These are phyloP conservation scores for Leptographium procerum DNA, from an alignment of 2,329 filamentous ascomycete species.

Conservation along the genomic window DNA sequence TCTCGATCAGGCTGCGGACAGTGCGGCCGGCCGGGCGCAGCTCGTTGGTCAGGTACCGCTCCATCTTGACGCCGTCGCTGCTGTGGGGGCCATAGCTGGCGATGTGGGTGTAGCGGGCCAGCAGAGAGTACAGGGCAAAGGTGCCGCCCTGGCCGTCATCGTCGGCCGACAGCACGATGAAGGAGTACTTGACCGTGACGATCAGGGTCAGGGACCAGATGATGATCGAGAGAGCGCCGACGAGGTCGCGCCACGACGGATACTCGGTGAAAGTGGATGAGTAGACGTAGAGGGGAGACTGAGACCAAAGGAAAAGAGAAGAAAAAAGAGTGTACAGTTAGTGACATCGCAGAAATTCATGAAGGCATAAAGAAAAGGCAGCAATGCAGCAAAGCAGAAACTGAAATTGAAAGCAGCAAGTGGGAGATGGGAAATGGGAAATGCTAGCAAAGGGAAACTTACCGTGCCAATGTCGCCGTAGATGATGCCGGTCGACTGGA, in stretches of 20 bases:
- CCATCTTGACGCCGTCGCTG: slow-evolving; percentile 43
- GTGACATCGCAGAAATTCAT: no score
- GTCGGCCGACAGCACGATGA: slow-evolving; percentile 54
- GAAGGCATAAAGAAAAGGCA: no score
- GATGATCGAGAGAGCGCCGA: slow-evolving; percentile 55
- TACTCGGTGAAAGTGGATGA: slow-evolving; percentile 52
- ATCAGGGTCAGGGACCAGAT: slow-evolving; percentile 60
- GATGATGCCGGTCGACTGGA: slow-evolving; percentile 55
- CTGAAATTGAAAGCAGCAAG: no score
- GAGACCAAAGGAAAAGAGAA: no score
- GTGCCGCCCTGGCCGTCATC: slow-evolving; percentile 63
- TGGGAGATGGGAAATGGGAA: no score
- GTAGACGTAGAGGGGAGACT: slow-evolving; percentile 54
- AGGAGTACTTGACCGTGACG: slow-evolving; percentile 57
- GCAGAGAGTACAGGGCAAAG: slow-evolving; percentile 54
- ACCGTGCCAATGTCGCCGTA: slow-evolving; percentile 55
- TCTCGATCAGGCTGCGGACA: slow-evolving; percentile 47
- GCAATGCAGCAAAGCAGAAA: no score
- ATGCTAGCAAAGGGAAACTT: background rate
- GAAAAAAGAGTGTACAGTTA: no score
- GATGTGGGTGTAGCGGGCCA: slow-evolving; percentile 51
- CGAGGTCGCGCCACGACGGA: slow-evolving; percentile 45
- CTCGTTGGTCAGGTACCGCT: slow-evolving; percentile 46
- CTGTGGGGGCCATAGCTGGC: slow-evolving; percentile 46
- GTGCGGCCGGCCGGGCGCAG: slow-evolving; percentile 37